phyloP scores from a whole-genome alignment of 2,329 filamentous ascomycete genomes.

The Periconia digitata region DNA sequence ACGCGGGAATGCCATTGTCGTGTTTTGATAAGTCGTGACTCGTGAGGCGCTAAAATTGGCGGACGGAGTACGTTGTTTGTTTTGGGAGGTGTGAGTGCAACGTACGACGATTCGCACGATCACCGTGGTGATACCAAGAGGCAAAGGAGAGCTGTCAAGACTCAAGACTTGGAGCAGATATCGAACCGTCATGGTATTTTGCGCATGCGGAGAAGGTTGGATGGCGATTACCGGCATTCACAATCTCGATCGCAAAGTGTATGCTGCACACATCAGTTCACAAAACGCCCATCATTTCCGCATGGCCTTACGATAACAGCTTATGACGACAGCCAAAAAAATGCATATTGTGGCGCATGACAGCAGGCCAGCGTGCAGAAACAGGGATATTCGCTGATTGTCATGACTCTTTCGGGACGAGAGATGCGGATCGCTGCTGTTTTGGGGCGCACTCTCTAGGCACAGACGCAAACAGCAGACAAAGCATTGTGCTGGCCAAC shows the following conservation, averaged over 20 bases:
- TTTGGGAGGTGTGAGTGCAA: neutral
- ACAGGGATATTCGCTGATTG: conserved; percentile 9
- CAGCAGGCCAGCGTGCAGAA: neutral
- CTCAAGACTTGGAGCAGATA: neutral
- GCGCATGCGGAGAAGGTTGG: neutral
- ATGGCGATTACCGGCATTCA: neutral
- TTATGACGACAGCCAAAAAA: conserved; percentile 12
- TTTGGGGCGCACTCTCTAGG: conserved; percentile 4
- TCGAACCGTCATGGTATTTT: neutral
- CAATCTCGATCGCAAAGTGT: neutral
- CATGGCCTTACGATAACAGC: conserved; percentile 7
- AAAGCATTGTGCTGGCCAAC: conserved; percentile 6
- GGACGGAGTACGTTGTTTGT: neutral
- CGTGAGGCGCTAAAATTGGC: neutral
- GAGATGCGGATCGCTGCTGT: conserved; percentile 16
- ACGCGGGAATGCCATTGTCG: neutral
- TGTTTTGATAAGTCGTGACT: neutral
- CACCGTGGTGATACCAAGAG: neutral
- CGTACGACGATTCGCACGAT: neutral
- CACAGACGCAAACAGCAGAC: conserved; percentile 2
- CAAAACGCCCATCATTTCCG: conserved; percentile 1
- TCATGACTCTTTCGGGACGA: conserved; percentile 14
- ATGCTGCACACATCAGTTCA: conserved; percentile 2
- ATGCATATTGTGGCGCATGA: conserved; percentile 20
- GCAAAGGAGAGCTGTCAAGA: neutral